Evolutionary conservation across 2,329 filamentous ascomycete species (phyloP).

Genomic region (Microdochium trichocladiopsis): DNA sequence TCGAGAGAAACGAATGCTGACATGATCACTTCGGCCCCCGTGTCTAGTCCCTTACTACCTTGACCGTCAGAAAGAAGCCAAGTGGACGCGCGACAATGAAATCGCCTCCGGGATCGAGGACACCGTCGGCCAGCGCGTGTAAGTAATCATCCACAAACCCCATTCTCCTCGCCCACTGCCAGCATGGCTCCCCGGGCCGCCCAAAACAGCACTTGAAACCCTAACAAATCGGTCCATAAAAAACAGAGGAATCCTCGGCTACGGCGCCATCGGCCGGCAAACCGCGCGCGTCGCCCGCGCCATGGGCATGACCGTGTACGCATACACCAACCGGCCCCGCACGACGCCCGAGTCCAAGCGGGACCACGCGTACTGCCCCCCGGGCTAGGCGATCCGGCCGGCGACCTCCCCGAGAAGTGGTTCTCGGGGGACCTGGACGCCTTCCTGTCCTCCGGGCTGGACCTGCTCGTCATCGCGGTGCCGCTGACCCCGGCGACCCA

Average conservation of each 20-base stretch:
- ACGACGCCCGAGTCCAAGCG: constrained; percentile 49
- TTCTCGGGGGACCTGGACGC: constrained; percentile 29
- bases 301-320: constrained; percentile 60
- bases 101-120: constrained; percentile 33
- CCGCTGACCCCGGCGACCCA: constrained; percentile 31
- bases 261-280: constrained; percentile 36
- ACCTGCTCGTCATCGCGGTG: constrained; percentile 31
- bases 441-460: constrained; percentile 33
- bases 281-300: constrained; percentile 43
- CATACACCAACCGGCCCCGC: constrained; percentile 58
- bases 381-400: constrained; percentile 43
- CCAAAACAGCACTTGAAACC: no score
- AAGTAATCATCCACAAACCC: constrained; percentile 29
- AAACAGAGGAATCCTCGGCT: constrained; percentile 30
- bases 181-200: neutral
- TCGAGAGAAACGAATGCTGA: no score
- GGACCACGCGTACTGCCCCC: constrained; percentile 56
- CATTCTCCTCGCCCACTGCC: neutral
- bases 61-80: constrained; percentile 31
- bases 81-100: constrained; percentile 30
- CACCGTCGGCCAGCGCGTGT: constrained; percentile 41
- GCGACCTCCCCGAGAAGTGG: constrained; percentile 32
- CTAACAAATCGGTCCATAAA: constrained; percentile 2
- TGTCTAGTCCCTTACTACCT: constrained; percentile 35
- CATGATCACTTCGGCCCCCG: neutral